Percentiles rank a stretch among this genome's conserved stretches.
Conservation (phyloP, 805 yeast species). For the Ogataea kodamae region DNA sequence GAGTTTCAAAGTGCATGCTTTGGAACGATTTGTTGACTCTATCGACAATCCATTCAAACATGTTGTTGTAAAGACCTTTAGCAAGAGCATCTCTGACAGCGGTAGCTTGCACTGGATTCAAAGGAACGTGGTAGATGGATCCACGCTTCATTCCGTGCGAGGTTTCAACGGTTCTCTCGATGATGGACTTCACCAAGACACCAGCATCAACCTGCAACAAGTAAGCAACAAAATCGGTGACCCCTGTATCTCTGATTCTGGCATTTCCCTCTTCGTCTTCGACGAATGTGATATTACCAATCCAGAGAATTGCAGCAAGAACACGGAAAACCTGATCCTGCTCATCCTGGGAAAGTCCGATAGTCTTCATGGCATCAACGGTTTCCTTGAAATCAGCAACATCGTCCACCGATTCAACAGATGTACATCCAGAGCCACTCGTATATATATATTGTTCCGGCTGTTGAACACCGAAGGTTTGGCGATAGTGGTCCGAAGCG, state of each 20-base stretch:
- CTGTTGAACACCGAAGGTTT: constrained; percentile 80
- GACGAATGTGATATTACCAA: constrained; percentile 83
- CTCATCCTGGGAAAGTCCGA: constrained; percentile 78
- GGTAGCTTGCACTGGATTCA: constrained; percentile 86
- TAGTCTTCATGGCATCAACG: constrained; percentile 77
- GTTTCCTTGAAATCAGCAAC: constrained; percentile 75
- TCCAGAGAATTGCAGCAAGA: constrained; percentile 85
- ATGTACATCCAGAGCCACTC: constrained; percentile 76
- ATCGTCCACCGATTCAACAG: constrained; percentile 87
- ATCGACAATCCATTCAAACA: constrained; percentile 95
- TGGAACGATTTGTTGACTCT: constrained; percentile 82
- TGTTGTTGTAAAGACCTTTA: constrained; percentile 85
- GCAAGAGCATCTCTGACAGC: constrained; percentile 96
- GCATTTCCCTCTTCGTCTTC: constrained; percentile 90
- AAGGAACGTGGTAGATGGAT: constrained; percentile 89
- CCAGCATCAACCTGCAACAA: constrained; percentile 75
- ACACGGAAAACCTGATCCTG: constrained; percentile 88
- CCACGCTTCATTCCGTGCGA: constrained; percentile 87
- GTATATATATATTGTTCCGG: constrained; percentile 94
- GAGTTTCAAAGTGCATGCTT: constrained; percentile 36
- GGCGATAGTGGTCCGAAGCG: constrained; percentile 81
- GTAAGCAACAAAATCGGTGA: constrained; percentile 93
- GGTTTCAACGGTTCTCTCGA: constrained; percentile 85
- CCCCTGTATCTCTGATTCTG: constrained; percentile 75
- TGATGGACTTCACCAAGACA: constrained; percentile 60